phyloP scores from a whole-genome alignment of 2,329 filamentous ascomycete species.

The Stachybotrys elegans region DNA sequence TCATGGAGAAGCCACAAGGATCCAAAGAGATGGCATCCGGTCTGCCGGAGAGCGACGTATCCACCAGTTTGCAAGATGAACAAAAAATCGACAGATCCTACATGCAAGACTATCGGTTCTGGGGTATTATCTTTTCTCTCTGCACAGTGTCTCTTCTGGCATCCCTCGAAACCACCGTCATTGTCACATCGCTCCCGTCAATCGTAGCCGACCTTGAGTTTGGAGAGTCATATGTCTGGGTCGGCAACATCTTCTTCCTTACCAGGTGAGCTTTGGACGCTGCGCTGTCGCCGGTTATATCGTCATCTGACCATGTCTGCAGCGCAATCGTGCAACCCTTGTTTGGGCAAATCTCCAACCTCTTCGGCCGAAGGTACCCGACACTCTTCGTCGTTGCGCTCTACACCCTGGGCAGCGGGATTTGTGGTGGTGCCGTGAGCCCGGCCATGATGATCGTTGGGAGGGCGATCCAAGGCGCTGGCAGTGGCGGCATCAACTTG shows the following conservation, averaged over 20 bases:
- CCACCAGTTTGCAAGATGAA: neutral
- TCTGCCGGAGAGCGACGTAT: neutral
- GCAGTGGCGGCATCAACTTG: slow-evolving; percentile 22
- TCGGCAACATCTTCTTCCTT: slow-evolving; percentile 21
- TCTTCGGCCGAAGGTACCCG: slow-evolving; percentile 45
- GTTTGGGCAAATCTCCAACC: slow-evolving; percentile 43
- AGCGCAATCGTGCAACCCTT: slow-evolving; percentile 38
- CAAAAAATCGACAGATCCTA: neutral
- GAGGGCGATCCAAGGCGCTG: slow-evolving; percentile 36
- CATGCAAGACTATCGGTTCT: slow-evolving; percentile 12
- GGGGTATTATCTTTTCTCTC: slow-evolving; percentile 19
- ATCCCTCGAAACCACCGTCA: slow-evolving; percentile 18
- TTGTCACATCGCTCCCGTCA: slow-evolving; percentile 20
- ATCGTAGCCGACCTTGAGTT: slow-evolving; percentile 16
- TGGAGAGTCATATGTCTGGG: slow-evolving; percentile 22
- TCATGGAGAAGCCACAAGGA: neutral
- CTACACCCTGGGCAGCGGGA: slow-evolving; percentile 46
- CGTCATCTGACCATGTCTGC: neutral
- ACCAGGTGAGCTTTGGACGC: slow-evolving; percentile 12
- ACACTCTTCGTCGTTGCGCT: slow-evolving; percentile 35
- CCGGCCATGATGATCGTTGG: slow-evolving; percentile 38
- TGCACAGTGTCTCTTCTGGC: slow-evolving; percentile 13
- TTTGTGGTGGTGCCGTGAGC: slow-evolving; percentile 36
- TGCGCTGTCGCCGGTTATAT: too few relatives aligned
- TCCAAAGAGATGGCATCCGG: neutral